Evolutionary conservation across 2,329 filamentous ascomycete genomes (phyloP), one percentile per base, ranked within the genome.

Genomic region (Fusarium pseudocircinatum): DNA sequence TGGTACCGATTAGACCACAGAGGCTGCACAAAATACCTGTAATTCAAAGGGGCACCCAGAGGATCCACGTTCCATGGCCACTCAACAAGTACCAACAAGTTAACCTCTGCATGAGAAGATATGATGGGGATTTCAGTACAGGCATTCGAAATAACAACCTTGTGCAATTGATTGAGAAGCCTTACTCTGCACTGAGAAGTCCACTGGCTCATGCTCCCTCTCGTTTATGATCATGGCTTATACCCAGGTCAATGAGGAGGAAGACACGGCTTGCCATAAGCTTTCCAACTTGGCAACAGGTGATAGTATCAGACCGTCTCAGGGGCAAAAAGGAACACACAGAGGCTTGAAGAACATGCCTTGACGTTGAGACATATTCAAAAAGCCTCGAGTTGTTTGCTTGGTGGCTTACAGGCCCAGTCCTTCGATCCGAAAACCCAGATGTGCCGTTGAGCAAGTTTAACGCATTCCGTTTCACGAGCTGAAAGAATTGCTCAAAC

Each of bases 161-260:
- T 39, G 16, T 11, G 6, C 28, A 24, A 26, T 37, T 7, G 24
- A 46, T 34, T 15, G 18, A 36, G 32, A 15, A 16, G 30, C 22
- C 22, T 60, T 73, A 40, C 56, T 46, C 54, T 57, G 52, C 52
- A 60, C 30, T 46, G 40, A 43, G 44, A 67, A 57, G 52, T 65
- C 60, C 49, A 22, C 50, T 28, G 47, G 53, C 49, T 57, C 32
- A 64, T 61, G 46, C 50, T 42, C 43, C 40, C 50, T 58, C 53
- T 50, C 43, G 53, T 22, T 43, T 42, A 56, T 49, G n/a, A 34
- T 44, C 46, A 32, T 43, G 52, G 22, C 32, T 46, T 59, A 37
- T 40, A 18, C 36, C 30, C 20, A 39, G 37, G 30, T 32, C 26
- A 34, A 28, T 50, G 20, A 32, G 40, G 60, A 34, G 54, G 34